phyloP scores from a whole-genome alignment of 371 early-diverging fungal genomes.

The Mucor circinelloides region DNA sequence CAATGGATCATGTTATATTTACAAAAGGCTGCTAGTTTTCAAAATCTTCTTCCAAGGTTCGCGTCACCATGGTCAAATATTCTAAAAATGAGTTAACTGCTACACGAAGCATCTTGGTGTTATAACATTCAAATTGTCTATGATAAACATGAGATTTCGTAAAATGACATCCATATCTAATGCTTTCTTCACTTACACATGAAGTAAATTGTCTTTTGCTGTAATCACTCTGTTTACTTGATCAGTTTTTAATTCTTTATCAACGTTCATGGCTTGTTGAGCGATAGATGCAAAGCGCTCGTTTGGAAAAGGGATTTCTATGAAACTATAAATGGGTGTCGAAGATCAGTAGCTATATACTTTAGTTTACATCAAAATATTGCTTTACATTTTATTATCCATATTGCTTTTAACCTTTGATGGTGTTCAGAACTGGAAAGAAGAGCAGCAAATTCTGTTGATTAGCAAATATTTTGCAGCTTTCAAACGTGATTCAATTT shows the following conservation, averaged over 20 bases:
- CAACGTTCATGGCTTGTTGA: slow-evolving; percentile 43
- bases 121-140: slow-evolving; percentile 48
- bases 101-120: slow-evolving; percentile 51
- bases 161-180: slow-evolving; percentile 39
- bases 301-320: slow-evolving; percentile 51
- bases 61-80: slow-evolving; percentile 51
- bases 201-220: slow-evolving; percentile 21
- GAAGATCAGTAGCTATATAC: background rate
- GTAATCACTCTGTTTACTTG: slow-evolving; percentile 43
- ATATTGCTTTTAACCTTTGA: background rate
- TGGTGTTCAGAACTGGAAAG: background rate
- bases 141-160: slow-evolving; percentile 28
- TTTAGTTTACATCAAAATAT: background rate
- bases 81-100: slow-evolving; percentile 55
- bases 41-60: slow-evolving; percentile 42
- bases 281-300: slow-evolving; percentile 46
- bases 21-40: background rate
- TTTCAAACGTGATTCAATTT: no score
- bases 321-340: slow-evolving; percentile 35
- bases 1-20: background rate
- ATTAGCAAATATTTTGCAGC: background rate
- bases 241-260: slow-evolving; percentile 50
- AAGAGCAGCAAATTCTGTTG: background rate
- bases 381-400: slow-evolving; percentile 14
- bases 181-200: slow-evolving; percentile 29